Evolutionary conservation across 2,329 filamentous ascomycete species (phyloP).

Genomic region (Phaeosphaeriaceae sp.): DNA sequence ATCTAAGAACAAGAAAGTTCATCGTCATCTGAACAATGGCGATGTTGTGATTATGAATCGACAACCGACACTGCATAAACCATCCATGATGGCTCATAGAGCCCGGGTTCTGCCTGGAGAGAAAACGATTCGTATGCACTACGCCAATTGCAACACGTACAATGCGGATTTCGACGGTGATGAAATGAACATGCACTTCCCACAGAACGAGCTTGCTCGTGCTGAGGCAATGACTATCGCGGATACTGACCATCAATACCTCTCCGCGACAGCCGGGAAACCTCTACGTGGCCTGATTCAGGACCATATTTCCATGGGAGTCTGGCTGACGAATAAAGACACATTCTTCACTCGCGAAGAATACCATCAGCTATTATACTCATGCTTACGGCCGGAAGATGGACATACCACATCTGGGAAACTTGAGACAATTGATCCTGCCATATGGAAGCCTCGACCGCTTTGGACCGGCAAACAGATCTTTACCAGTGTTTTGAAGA

Average conservation of each 20-base stretch:
- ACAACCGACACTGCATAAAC: slow-evolving; percentile 96
- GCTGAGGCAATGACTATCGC: slow-evolving; percentile 92
- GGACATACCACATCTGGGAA: slow-evolving; percentile 84
- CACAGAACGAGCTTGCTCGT: slow-evolving; percentile 92
- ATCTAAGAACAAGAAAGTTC: slow-evolving; percentile 91
- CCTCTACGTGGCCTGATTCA: slow-evolving; percentile 95
- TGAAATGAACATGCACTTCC: slow-evolving; percentile 99
- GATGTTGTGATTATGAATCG: slow-evolving; percentile 99
- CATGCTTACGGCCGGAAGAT: slow-evolving; percentile 85
- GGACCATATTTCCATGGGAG: slow-evolving; percentile 95
- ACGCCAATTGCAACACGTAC: slow-evolving; percentile 99
- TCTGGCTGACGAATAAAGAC: slow-evolving; percentile 88
- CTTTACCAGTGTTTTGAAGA: slow-evolving; percentile 89
- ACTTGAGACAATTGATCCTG: slow-evolving; percentile 80
- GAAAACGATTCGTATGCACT: slow-evolving; percentile 99
- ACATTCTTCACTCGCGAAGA: slow-evolving; percentile 86
- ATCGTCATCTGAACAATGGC: slow-evolving; percentile 93
- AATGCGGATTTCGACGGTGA: slow-evolving; percentile 99
- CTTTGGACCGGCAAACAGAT: slow-evolving; percentile 98
- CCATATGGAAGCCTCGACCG: slow-evolving; percentile 78
- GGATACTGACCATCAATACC: slow-evolving; percentile 96
- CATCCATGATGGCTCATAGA: slow-evolving; percentile 97
- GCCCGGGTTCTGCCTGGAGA: slow-evolving; percentile 91
- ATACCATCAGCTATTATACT: slow-evolving; percentile 94
- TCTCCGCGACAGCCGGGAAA: slow-evolving; percentile 91